Evolutionary conservation across 2,329 filamentous ascomycete species (phyloP).

Genomic region (Huntiella decipiens): DNA sequence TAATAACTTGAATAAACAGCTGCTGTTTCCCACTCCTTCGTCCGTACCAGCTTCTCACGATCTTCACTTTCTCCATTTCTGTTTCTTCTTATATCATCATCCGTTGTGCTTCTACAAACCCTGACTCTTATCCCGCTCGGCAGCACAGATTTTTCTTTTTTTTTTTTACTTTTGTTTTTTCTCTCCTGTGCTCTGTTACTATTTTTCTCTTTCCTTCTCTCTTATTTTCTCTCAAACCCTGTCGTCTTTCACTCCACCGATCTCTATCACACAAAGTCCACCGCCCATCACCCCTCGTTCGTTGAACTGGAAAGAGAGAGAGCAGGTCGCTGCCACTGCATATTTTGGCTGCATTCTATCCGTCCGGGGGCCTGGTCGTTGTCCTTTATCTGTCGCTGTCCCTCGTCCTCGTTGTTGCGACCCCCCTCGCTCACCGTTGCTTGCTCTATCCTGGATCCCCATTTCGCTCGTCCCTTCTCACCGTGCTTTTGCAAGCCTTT

Average conservation of each 20-base stretch:
- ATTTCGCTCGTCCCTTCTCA: conserved; percentile 2
- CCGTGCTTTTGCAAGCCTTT: conserved; percentile 3
- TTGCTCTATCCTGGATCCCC: neutral
- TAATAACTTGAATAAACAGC: too few relatives aligned
- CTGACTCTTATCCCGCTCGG: too few relatives aligned
- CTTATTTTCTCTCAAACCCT: too few relatives aligned
- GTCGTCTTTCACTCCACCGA: too few relatives aligned
- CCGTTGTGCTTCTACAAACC: too few relatives aligned
- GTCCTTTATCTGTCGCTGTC: neutral
- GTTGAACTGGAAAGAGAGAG: too few relatives aligned
- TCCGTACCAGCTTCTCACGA: too few relatives aligned
- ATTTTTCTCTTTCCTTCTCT: neutral
- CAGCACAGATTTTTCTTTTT: neutral
- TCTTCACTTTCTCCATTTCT: too few relatives aligned
- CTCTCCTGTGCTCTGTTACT: neutral
- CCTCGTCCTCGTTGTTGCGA: neutral
- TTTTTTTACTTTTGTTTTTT: neutral
- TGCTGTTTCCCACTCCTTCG: too few relatives aligned
- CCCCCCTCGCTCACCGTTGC: conserved; percentile 3
- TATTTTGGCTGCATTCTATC: conserved; percentile 1
- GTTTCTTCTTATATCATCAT: too few relatives aligned
- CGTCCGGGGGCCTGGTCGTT: neutral
- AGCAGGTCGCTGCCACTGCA: neutral
- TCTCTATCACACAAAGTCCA: neutral
- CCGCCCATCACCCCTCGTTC: neutral